Evolutionary conservation across 139 green algal genomes (phyloP).

Genomic region (Coccomyxa sp.): DNA sequence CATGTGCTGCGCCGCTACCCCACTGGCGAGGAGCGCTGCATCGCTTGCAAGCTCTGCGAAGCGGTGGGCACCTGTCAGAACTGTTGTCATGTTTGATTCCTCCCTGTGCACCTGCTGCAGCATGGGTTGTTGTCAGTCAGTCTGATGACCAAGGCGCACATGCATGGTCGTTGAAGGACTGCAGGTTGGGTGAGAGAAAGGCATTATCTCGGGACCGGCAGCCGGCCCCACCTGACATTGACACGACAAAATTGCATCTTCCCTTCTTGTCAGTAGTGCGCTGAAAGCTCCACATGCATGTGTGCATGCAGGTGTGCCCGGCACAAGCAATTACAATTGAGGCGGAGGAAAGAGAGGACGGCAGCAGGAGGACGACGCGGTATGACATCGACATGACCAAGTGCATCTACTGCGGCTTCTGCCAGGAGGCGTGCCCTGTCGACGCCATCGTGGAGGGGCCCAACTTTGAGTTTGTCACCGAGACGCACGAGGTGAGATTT

Average conservation of each 20-base stretch:
- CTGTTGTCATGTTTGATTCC: background rate
- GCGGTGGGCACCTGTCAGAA: conserved; percentile 58
- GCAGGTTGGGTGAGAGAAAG: no score
- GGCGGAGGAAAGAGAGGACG: conserved; percentile 98
- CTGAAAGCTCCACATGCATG: no score
- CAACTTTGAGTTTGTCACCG: conserved; percentile 98
- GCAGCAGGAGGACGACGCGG: conserved; percentile 81
- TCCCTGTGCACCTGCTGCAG: background rate
- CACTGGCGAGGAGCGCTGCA: conserved; percentile 98
- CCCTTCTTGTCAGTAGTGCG: no score
- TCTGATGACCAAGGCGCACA: no score
- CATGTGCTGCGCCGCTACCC: conserved; percentile 94
- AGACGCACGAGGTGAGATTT: conserved; percentile 80
- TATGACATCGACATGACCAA: conserved; percentile 99
- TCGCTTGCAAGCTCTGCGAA: conserved; percentile 99
- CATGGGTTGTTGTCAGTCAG: no score
- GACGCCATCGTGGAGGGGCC: conserved; percentile 98
- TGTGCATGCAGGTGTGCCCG: conserved; percentile 49
- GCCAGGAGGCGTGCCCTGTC: conserved; percentile 95
- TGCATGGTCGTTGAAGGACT: no score
- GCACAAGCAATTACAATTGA: conserved; percentile 99
- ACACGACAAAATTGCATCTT: no score
- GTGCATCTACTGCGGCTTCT: conserved; percentile 94
- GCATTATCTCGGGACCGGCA: no score
- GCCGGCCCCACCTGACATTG: no score